Evolutionary conservation across 805 yeast species (phyloP).

Genomic region (Pichia ethanolica): DNA sequence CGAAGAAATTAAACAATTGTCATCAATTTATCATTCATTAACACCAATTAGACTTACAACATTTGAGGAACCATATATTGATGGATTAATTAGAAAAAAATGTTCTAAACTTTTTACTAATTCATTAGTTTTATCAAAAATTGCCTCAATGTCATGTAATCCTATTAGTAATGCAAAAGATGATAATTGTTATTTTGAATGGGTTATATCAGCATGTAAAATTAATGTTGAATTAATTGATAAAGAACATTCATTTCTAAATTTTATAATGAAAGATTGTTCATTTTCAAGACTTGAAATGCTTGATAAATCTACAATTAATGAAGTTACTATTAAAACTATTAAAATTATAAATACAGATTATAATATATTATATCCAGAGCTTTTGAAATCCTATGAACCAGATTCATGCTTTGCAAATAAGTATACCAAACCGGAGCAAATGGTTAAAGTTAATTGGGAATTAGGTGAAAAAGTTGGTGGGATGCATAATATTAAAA

Average conservation of each 20-base stretch:
- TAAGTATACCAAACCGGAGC: conserved; percentile 13
- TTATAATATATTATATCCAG: conserved; percentile 54
- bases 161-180: conserved; percentile 21
- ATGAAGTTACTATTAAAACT: conserved; percentile 49
- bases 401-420: conserved; percentile 6
- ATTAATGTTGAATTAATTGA: conserved; percentile 64
- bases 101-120: conserved; percentile 33
- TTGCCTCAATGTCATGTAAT: conserved; percentile 18
- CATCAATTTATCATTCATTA: conserved; percentile 21
- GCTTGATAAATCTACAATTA: conserved; percentile 59
- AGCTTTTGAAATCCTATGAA: conserved; percentile 51
- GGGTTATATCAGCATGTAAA: conserved; percentile 61
- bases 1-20: conserved; percentile 7
- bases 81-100: conserved; percentile 30
- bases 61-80: conserved; percentile 24
- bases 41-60: conserved; percentile 40
- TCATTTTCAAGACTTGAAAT: conserved; percentile 55
- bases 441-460: conserved; percentile 53
- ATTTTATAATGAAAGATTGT: conserved; percentile 57
- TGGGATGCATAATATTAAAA: conserved; percentile 75
- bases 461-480: conserved; percentile 81
- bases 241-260: conserved; percentile 51
- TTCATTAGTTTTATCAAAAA: conserved; percentile 38
- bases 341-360: conserved; percentile 66
- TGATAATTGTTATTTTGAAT: conserved; percentile 34